Percentiles rank a stretch among this genome's conserved stretches.
Evolutionary conservation across 805 yeast species (phyloP).

Genomic region (Kazachstania viticola): DNA sequence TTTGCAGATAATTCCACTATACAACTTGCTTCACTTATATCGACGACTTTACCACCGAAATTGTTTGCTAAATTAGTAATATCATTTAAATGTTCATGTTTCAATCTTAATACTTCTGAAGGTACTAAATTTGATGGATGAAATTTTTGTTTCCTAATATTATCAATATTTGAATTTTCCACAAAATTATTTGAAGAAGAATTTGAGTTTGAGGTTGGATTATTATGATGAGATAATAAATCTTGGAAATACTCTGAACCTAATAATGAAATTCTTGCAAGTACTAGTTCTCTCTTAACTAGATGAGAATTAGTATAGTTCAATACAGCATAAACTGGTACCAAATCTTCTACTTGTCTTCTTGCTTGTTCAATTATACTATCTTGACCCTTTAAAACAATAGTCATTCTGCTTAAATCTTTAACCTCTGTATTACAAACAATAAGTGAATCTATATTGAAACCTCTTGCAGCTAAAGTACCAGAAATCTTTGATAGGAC

Average conservation of each 20-base stretch:
- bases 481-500: slow-evolving; percentile 89
- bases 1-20: slow-evolving; percentile 90
- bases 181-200: too few relatives aligned
- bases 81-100: slow-evolving; percentile 78
- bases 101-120: slow-evolving; percentile 87
- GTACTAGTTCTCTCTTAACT: slow-evolving; percentile 78
- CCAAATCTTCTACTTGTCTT: slow-evolving; percentile 94
- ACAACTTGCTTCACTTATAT: slow-evolving; percentile 86
- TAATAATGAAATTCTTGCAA: slow-evolving; percentile 83
- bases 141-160: slow-evolving; percentile 34
- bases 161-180: slow-evolving; percentile 14
- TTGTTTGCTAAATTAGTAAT: slow-evolving; percentile 68
- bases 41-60: slow-evolving; percentile 90
- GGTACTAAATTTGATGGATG: slow-evolving; percentile 88
- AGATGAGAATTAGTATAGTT: slow-evolving; percentile 87
- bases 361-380: slow-evolving; percentile 96
- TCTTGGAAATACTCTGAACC: slow-evolving; percentile 99
- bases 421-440: slow-evolving; percentile 94
- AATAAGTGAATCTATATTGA: slow-evolving; percentile 93
- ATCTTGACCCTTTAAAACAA: slow-evolving; percentile 87
- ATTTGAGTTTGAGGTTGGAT: slow-evolving; percentile 14
- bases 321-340: slow-evolving; percentile 95
- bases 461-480: slow-evolving; percentile 94
- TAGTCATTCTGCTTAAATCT: slow-evolving; percentile 94
- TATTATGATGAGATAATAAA: slow-evolving; percentile 68